Conservation (phyloP, 768 basidiomycete genomes). For the Suillus bovinus region DNA sequence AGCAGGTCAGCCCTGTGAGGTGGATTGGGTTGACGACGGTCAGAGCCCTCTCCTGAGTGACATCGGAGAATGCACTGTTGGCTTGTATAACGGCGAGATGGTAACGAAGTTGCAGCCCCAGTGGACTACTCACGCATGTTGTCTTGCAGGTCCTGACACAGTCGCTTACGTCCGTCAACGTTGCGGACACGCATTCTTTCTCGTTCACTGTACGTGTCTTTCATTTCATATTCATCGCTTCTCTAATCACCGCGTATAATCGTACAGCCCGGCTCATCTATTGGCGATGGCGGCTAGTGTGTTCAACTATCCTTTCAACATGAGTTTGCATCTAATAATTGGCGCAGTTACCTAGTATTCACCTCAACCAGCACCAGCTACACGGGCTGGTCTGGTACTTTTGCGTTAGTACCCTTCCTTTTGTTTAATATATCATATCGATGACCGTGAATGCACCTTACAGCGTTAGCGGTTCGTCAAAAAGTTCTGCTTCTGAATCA, state of each 20-base stretch:
- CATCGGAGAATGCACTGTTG: conserved; percentile 56
- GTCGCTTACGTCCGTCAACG: conserved; percentile 54
- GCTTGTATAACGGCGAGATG: conserved; percentile 56
- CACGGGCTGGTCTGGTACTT: conserved; percentile 51
- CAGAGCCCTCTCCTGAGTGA: conserved; percentile 42
- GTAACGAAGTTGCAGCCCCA: conserved; percentile 34
- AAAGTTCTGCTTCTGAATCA: conserved; percentile 9
- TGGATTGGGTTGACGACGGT: conserved; percentile 70
- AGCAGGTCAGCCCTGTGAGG: conserved; percentile 52
- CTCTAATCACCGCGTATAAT: not conserved
- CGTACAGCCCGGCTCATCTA: conserved; percentile 52
- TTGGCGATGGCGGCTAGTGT: conserved; percentile 57
- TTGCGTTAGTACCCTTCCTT: conserved; percentile 43
- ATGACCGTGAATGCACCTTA: conserved; percentile 12
- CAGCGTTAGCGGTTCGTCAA: conserved; percentile 57
- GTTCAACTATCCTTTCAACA: conserved; percentile 22
- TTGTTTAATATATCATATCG: not conserved
- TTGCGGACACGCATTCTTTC: conserved; percentile 45
- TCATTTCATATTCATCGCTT: not conserved
- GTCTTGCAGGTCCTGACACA: conserved; percentile 54
- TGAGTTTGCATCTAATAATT: conserved; percentile 9
- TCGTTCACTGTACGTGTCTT: conserved; percentile 52
- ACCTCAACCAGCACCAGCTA: conserved; percentile 40
- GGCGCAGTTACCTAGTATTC: conserved; percentile 63
- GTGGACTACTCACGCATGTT: conserved; percentile 5